These are phyloP conservation scores for Colletotrichum truncatum DNA, from an alignment of 2,329 filamentous ascomycete species.

Conservation along the genomic window DNA sequence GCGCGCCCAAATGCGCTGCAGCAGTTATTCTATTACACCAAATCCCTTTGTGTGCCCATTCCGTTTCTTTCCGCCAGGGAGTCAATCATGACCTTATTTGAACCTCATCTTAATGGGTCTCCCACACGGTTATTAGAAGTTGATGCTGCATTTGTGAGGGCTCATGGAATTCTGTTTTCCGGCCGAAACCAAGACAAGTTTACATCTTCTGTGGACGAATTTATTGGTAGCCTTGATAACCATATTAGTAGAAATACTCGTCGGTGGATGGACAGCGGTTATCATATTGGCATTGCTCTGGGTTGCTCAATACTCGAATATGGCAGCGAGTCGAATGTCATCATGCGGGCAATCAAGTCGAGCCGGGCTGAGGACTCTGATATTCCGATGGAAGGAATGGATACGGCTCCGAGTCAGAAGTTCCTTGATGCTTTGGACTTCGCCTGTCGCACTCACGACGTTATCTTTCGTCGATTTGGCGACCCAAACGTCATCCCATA, in stretches of 20 bases:
- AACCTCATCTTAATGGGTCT: constrained; percentile 55
- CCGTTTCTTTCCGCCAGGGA: constrained; percentile 77
- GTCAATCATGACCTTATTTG: constrained; percentile 75
- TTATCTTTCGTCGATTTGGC: constrained; percentile 42
- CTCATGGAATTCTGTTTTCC: constrained; percentile 10
- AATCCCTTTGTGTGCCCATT: constrained; percentile 73
- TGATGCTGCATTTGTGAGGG: background rate
- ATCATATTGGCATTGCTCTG: constrained; percentile 66
- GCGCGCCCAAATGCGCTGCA: constrained; percentile 75
- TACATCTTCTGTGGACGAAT: constrained; percentile 36
- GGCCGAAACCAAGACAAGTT: background rate
- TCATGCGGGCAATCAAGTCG: background rate
- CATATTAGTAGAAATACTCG: constrained; percentile 63
- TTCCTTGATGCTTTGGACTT: constrained; percentile 71
- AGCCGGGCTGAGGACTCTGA: background rate
- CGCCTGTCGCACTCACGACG: background rate
- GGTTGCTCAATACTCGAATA: constrained; percentile 63
- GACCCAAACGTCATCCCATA: constrained; percentile 70
- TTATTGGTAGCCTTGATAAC: constrained; percentile 61
- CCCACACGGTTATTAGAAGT: background rate
- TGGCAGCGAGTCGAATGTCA: constrained; percentile 41
- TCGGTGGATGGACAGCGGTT: constrained; percentile 62
- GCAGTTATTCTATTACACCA: constrained; percentile 78
- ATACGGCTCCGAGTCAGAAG: background rate
- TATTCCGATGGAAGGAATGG: background rate